A percentile compares a stretch with the other conserved stretches of the same genome.
These are phyloP conservation scores for Lactarius pseudohatsudake DNA, from an alignment of 768 basidiomycete genomes.

Conservation along the genomic window DNA sequence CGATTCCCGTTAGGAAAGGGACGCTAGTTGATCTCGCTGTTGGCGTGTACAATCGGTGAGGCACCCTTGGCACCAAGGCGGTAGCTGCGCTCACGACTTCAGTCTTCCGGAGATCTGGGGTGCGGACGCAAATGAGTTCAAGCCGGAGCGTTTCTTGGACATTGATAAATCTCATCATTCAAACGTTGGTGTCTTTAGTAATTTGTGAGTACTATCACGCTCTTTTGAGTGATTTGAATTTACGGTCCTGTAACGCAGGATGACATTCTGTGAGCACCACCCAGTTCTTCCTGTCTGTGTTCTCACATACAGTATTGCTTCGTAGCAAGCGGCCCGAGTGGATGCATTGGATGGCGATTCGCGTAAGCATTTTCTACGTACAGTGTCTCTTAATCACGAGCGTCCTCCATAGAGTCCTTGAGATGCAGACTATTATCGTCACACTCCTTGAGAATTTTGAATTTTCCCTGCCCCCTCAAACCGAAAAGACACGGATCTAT, in stretches of 20 bases:
- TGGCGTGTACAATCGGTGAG: conserved; percentile 16
- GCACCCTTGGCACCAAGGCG: background rate
- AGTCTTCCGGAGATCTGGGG: conserved; percentile 18
- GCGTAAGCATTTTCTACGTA: background rate
- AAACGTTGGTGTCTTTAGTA: background rate
- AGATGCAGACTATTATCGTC: conserved; percentile 9
- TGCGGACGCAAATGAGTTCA: conserved; percentile 7
- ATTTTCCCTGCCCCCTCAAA: conserved; percentile 10
- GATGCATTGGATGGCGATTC: conserved; percentile 18
- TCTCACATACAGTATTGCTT: background rate
- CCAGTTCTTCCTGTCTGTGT: background rate
- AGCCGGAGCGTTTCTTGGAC: conserved; percentile 10
- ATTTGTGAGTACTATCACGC: background rate
- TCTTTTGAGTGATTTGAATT: background rate
- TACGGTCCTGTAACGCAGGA: background rate
- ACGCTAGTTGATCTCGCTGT: conserved; percentile 7
- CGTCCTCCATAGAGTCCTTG: background rate
- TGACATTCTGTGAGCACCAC: conserved; percentile 9
- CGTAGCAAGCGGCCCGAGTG: conserved; percentile 4
- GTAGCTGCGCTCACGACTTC: background rate
- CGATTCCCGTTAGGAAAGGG: conserved; percentile 12
- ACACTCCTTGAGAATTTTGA: conserved; percentile 16
- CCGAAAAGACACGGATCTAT: conserved; percentile 9
- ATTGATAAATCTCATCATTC: background rate
- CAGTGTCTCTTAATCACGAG: background rate